Evolutionary conservation across 1,284 basidiomycete species (phyloP), one percentile per base, ranked within the genome.

Genomic region (Rhizoctonia solani): DNA sequence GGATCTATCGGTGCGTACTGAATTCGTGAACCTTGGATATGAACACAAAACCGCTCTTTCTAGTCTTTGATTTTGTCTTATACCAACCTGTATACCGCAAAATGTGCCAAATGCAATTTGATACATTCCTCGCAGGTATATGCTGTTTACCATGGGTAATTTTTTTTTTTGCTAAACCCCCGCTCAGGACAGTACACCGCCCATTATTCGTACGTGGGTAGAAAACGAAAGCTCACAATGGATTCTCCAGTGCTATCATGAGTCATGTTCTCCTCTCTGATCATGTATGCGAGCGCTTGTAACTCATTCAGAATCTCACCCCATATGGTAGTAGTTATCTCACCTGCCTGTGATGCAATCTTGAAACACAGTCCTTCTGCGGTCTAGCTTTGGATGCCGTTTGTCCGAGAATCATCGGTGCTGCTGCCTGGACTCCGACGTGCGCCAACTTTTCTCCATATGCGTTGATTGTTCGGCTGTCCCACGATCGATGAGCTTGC

Each of bases 131-230:
- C 49, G 2, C 61, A 65, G 50, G 61, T 65, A 34, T 23, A 39
- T 41, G 27, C 2, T 8, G 29, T 16, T 44, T 11, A 16, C 11
- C 49, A 1, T 11, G 23, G 11, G 21, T n/a, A n/a, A n/a, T n/a
- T 65, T 3, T 30, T 29, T 13, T 29, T 32, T 5, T 50, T 23
- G 25, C 23, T 44, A 21, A 50, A 50, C 3, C 16, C 5, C 27
- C 27, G 3, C 6, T 4, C 34, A 65, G 61, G 61, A 65, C 50
- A 29, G 34, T 39, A 54, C 61, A 14, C 61, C 61, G 11, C 13
- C 61, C n/a, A 53, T 46, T 53, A 30, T 53, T 42, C 61, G 41
- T 54, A 27, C 42, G 16, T 65, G 61, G 61, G 27, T 46, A 44
- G 61, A 65, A 21, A 54, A 23, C 34, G 49, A 32, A 21, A 49